Evolutionary conservation across 768 basidiomycete genomes (phyloP).

Genomic region (Trametes meyenii): DNA sequence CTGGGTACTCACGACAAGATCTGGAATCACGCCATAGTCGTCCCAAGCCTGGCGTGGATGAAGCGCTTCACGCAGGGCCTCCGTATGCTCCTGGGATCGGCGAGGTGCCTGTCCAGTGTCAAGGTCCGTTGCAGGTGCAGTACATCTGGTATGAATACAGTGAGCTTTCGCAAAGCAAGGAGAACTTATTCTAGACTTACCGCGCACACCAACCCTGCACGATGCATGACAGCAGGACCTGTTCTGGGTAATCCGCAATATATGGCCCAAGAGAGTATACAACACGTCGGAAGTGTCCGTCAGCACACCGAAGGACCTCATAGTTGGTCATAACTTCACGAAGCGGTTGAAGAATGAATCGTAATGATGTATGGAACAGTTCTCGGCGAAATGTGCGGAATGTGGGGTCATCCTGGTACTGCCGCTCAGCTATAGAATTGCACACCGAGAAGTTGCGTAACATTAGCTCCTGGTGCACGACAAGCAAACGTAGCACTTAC

Average conservation of each 20-base stretch:
- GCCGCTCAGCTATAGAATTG: not conserved
- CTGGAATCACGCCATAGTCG: not conserved
- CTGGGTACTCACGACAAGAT: not conserved
- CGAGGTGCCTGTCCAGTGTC: not conserved
- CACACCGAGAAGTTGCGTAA: not conserved
- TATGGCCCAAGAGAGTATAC: constrained; percentile 34
- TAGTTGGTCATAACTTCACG: constrained; percentile 6
- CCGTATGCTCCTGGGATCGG: not conserved
- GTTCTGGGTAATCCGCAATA: constrained; percentile 39
- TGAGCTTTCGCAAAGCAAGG: not conserved
- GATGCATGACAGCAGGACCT: constrained; percentile 26
- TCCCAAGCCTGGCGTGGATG: not conserved
- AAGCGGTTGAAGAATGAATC: not conserved
- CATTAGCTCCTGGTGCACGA: no score
- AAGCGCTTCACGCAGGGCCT: not conserved
- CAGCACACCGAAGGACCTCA: constrained; percentile 22
- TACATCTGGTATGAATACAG: not conserved
- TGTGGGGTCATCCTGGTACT: not conserved
- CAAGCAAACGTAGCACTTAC: no score
- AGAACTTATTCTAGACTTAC: constrained; percentile 10
- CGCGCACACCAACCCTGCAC: constrained; percentile 27
- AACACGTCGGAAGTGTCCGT: constrained; percentile 31
- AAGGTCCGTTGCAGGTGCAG: not conserved
- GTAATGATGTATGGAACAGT: not conserved
- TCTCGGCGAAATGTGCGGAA: not conserved